A percentile compares a stretch with the other conserved stretches of the same genome.
phyloP scores from a whole-genome alignment of 2,329 filamentous ascomycete genomes.

The Magnaporthiopsis rhizophila region DNA sequence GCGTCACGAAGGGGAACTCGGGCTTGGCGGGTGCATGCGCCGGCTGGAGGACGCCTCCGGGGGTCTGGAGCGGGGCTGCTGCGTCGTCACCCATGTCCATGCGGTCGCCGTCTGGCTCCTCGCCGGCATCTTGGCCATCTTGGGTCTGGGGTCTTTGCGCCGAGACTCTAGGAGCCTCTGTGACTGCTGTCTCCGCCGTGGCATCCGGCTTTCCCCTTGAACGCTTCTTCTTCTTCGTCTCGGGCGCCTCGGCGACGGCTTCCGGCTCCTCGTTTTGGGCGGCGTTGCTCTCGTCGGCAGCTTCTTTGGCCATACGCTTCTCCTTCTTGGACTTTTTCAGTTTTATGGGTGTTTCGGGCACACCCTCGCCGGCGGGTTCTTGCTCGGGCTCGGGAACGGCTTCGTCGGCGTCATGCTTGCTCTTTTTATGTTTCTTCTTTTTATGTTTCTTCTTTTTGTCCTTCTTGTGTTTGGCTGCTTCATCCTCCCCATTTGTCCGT shows the following conservation, averaged over 20 bases:
- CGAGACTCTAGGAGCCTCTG: constrained; percentile 14
- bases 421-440: constrained; percentile 19
- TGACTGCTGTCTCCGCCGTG: constrained; percentile 10
- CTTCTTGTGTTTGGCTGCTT: neutral
- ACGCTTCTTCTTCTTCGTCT: constrained; percentile 26
- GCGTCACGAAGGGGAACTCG: constrained; percentile 65
- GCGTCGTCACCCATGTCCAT: constrained; percentile 32
- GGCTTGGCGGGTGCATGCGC: constrained; percentile 29
- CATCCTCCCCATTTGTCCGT: neutral
- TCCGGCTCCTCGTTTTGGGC: constrained; percentile 13
- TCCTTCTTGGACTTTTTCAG: constrained; percentile 38
- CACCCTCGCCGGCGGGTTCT: neutral
- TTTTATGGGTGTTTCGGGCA: constrained; percentile 8
- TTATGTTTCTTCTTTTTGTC: constrained; percentile 24
- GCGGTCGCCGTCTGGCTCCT: constrained; percentile 17
- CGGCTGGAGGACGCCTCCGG: constrained; percentile 20
- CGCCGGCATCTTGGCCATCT: constrained; percentile 16
- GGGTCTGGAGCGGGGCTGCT: constrained; percentile 17
- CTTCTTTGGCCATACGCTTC: constrained; percentile 21
- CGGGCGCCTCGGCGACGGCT: constrained; percentile 18
- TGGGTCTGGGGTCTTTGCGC: constrained; percentile 16
- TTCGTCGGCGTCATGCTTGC: constrained; percentile 2
- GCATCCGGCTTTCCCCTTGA: constrained; percentile 19
- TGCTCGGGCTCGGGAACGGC: constrained; percentile 1
- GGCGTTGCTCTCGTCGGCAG: constrained; percentile 31